Conservation (phyloP, 352 stramenopile species). For the Phytophthora vignae region DNA sequence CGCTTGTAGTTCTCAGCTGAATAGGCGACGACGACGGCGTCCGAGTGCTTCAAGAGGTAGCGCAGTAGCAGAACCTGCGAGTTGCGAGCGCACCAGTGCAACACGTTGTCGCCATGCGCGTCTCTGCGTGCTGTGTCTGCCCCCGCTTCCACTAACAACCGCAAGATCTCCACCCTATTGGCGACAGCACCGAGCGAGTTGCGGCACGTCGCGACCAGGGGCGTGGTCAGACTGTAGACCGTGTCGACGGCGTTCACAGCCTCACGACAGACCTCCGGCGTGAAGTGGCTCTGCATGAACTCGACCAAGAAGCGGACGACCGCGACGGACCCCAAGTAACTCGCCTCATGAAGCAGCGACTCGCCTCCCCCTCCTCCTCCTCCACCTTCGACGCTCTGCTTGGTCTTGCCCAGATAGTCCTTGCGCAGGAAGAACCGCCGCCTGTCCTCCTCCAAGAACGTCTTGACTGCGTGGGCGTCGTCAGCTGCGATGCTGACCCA, state of each 20-base stretch:
- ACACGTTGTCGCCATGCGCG: slow-evolving; percentile 64
- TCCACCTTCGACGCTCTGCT: slow-evolving; percentile 3
- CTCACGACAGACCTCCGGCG: slow-evolving; percentile 33
- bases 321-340: slow-evolving; percentile 43
- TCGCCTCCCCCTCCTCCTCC: slow-evolving; percentile 42
- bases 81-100: slow-evolving; percentile 76
- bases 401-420: slow-evolving; percentile 18
- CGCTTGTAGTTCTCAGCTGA: slow-evolving; percentile 64
- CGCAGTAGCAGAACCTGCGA: slow-evolving; percentile 59
- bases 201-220: slow-evolving; percentile 68
- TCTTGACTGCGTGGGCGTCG: slow-evolving; percentile 39
- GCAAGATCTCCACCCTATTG: slow-evolving; percentile 57
- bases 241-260: slow-evolving; percentile 63
- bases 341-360: slow-evolving; percentile 67
- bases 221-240: slow-evolving; percentile 54
- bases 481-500: slow-evolving; percentile 56
- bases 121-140: slow-evolving; percentile 56
- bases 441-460: slow-evolving; percentile 40
- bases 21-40: slow-evolving; percentile 55
- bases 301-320: slow-evolving; percentile 47
- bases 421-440: slow-evolving; percentile 45
- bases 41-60: slow-evolving; percentile 66
- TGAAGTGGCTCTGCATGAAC: slow-evolving; percentile 45
- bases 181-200: slow-evolving; percentile 48
- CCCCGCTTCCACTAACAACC: slow-evolving; percentile 54